Evolutionary conservation across 495 filamentous ascomycete genomes (phyloP).

Genomic region (Thozetella sp.): DNA sequence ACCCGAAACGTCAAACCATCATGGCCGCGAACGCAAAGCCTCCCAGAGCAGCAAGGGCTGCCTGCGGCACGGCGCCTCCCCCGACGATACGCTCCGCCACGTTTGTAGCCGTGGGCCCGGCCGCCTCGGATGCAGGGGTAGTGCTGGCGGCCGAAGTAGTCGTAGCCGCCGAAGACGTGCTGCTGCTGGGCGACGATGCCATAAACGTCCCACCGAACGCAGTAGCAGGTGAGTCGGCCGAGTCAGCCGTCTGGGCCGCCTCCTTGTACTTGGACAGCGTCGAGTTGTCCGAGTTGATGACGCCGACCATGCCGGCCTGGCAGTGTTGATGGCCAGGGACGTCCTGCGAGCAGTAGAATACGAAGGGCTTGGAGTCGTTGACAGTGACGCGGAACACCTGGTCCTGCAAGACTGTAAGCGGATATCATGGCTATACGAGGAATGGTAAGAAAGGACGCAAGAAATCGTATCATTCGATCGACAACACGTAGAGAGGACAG

Average conservation of each 20-base stretch:
- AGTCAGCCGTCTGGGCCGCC: neutral
- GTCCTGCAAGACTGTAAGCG: no score
- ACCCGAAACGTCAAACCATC: no score
- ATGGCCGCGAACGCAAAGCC: no score
- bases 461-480: no score
- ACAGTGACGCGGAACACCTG: conserved; percentile 42
- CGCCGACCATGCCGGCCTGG: conserved; percentile 52
- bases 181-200: neutral
- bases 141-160: neutral
- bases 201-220: conserved; percentile 1
- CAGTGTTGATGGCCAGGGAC: conserved; percentile 37
- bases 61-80: no score
- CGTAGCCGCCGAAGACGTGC: neutral
- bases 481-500: neutral
- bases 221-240: neutral
- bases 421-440: no score
- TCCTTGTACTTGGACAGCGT: conserved; percentile 3
- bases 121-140: neutral
- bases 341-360: conserved; percentile 48
- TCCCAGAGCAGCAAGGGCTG: no score
- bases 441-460: no score
- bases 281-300: conserved; percentile 35
- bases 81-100: no score
- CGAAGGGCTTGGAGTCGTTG: conserved; percentile 50
- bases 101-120: no score